Conservation (phyloP, 495 filamentous ascomycete genomes). For the Xylaria bambusicola region DNA sequence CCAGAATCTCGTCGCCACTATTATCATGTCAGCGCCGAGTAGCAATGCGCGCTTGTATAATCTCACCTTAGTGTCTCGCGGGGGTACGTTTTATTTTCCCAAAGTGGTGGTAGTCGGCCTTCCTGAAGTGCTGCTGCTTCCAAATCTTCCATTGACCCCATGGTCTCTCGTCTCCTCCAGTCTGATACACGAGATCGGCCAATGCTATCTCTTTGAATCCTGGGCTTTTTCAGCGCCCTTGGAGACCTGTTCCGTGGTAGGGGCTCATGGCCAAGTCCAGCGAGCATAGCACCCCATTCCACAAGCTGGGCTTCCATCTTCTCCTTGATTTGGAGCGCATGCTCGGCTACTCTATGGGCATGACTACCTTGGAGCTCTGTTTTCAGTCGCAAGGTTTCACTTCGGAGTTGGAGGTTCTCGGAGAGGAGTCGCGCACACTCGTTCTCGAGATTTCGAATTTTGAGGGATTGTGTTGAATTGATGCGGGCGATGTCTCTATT, state of each 20-base stretch:
- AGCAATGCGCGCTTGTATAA: not conserved
- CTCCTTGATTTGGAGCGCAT: conserved; percentile 66
- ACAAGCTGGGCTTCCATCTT: conserved; percentile 69
- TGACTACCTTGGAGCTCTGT: conserved; percentile 59
- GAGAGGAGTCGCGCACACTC: conserved; percentile 79
- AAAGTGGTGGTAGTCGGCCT: conserved; percentile 75
- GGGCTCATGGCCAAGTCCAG: conserved; percentile 58
- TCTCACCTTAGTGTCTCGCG: conserved; percentile 73
- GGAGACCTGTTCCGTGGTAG: conserved; percentile 42
- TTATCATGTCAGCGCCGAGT: conserved; percentile 26
- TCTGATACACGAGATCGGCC: conserved; percentile 41
- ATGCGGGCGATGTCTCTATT: conserved; percentile 90
- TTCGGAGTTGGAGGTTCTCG: conserved; percentile 84
- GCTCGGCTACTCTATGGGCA: conserved; percentile 55
- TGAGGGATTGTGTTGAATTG: conserved; percentile 88
- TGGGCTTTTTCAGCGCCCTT: conserved; percentile 32
- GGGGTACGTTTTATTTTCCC: conserved; percentile 78
- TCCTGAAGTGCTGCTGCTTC: conserved; percentile 59
- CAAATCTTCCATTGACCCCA: conserved; percentile 45
- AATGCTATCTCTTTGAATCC: conserved; percentile 30
- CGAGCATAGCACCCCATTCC: conserved; percentile 66
- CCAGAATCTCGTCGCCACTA: conserved; percentile 49
- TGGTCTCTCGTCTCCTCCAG: conserved; percentile 48
- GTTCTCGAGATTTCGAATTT: conserved; percentile 83
- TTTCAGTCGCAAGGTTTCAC: conserved; percentile 73